Percentiles rank a stretch among this genome's conserved stretches.
phyloP scores from a whole-genome alignment of 1,284 basidiomycete species.

The Austroboletus novae-zelandiae region DNA sequence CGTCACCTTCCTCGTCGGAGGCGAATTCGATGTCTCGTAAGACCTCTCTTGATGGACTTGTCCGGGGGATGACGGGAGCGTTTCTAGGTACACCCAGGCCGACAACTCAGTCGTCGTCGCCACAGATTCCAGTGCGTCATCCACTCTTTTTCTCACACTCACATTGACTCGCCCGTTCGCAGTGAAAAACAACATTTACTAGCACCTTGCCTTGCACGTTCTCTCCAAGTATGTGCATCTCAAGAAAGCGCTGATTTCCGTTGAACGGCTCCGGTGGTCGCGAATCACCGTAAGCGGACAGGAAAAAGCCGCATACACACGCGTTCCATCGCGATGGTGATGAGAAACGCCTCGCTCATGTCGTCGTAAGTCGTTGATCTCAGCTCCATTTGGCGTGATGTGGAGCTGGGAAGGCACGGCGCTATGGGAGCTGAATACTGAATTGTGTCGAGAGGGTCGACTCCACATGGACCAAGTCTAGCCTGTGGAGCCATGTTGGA shows the following conservation, averaged over 20 bases:
- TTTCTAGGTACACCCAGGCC: conserved; percentile 70
- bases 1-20: conserved; percentile 76
- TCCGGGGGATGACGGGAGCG: not conserved
- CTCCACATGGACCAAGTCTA: conserved; percentile 22
- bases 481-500: conserved; percentile 23
- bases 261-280: conserved; percentile 85
- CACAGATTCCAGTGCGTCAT: conserved; percentile 77
- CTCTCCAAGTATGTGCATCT: conserved; percentile 84
- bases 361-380: conserved; percentile 46
- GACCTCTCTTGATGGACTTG: conserved; percentile 9
- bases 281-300: conserved; percentile 61
- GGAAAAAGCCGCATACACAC: conserved; percentile 65
- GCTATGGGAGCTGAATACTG: not conserved
- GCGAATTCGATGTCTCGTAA: conserved; percentile 70
- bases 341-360: conserved; percentile 75
- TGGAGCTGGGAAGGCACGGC: conserved; percentile 18
- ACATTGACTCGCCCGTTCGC: conserved; percentile 3
- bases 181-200: conserved; percentile 95
- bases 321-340: conserved; percentile 89
- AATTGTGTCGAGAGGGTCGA: not conserved
- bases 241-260: conserved; percentile 69
- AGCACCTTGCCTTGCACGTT: conserved; percentile 86
- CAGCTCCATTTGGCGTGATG: not conserved
- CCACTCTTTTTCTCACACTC: not conserved
- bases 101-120: conserved; percentile 85